Evolutionary conservation across 306 rosid species (phyloP), one percentile per base, ranked within the genome.

Genomic region (Castanea mollissima): DNA sequence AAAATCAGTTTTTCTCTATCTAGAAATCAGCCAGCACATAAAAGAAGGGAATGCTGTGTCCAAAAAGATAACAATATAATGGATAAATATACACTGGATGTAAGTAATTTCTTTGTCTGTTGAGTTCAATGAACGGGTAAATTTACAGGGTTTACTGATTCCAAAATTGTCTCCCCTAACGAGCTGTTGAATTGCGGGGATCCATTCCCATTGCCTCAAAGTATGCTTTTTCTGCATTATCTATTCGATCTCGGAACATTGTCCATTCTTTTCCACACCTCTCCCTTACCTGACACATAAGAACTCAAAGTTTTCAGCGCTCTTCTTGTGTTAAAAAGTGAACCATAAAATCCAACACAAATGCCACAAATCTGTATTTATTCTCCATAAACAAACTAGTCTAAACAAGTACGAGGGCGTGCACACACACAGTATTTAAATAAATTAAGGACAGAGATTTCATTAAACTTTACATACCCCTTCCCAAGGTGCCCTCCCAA

Each of bases 231-330:
- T 94, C 98, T 1, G 97, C 97, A n/a, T 73, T 79, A 13, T 72
- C 78, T 88, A 92, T 65, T 67, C 98, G 89, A 23, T 85, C 94
- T 76, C 73, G 87, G 79, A 94, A 94, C 65, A 91, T 87, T 73
- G 49, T 65, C 98, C 98, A 94, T 86, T 94, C 98, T 54, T 60
- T 76, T 20, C 73, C 54, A 65, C 98, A 92, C 83, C 98, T 89
- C 71, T 86, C 90, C 76, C 93, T 88, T 74, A 92, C 98, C 98
- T 94, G 88, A 69, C 56, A 65, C 82, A 75, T 72, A 16, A 3
- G 41, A 71, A 64, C 69, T 21, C 14, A 13, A 18, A 1, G 23
- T 4, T 51, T 55, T 72, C 51, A 84, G 25, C 55, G 41, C 25
- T 82, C 55, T 31, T 62, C 16, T 13, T 55, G 21, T 34, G 35